Conservation (phyloP, 257 asterid species). For the Datura wrightii region DNA sequence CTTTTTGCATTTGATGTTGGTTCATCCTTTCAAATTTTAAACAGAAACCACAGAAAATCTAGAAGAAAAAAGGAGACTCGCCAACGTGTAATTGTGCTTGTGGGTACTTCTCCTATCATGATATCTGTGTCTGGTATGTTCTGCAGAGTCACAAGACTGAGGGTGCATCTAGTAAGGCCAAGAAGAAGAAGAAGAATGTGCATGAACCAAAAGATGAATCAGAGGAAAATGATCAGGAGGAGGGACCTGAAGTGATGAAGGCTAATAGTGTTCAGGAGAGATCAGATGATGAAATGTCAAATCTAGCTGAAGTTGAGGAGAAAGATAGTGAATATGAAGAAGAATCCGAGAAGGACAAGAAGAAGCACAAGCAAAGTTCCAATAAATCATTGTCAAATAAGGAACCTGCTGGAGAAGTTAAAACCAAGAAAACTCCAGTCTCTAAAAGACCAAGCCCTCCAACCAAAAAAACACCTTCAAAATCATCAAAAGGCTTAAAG, state of each 20-base stretch:
- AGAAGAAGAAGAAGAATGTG: slow-evolving; percentile 38
- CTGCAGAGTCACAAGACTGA: slow-evolving; percentile 57
- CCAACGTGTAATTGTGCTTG: background rate
- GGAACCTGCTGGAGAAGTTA: slow-evolving; percentile 51
- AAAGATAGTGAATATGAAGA: slow-evolving; percentile 51
- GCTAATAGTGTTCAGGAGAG: slow-evolving; percentile 54
- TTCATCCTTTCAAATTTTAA: slow-evolving; percentile 9
- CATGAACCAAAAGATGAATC: slow-evolving; percentile 64
- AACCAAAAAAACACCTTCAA: slow-evolving; percentile 57
- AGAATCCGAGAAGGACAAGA: slow-evolving; percentile 52
- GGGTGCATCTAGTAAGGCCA: slow-evolving; percentile 53
- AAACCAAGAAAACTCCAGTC: slow-evolving; percentile 50
- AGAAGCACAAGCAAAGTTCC: slow-evolving; percentile 45
- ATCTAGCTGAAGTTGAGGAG: slow-evolving; percentile 61
- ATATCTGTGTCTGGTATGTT: slow-evolving; percentile 17
- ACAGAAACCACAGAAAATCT: background rate
- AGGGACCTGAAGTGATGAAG: slow-evolving; percentile 40
- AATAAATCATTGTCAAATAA: slow-evolving; percentile 59
- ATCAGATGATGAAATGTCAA: slow-evolving; percentile 75
- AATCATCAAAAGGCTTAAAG: slow-evolving; percentile 54
- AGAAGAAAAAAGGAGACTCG: background rate
- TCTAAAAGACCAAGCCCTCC: slow-evolving; percentile 52
- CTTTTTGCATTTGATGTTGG: background rate
- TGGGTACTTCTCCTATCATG: background rate
- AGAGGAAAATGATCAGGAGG: slow-evolving; percentile 28